phyloP scores from a whole-genome alignment of 352 stramenopile species.

The Phytopythium oedochilum region DNA sequence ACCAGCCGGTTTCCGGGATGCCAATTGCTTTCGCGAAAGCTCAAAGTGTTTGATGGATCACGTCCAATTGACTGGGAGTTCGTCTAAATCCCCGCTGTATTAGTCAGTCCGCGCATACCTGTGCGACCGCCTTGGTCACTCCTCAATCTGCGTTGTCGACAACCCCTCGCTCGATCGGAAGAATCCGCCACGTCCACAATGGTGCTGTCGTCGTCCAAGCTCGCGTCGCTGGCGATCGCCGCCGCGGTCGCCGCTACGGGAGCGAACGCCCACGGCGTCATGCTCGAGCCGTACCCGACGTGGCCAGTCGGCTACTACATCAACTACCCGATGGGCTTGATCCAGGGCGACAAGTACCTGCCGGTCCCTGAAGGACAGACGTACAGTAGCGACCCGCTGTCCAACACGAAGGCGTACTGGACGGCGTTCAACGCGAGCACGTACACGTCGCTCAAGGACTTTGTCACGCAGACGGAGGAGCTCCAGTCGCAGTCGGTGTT shows the following conservation, averaged over 20 bases:
- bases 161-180: not conserved
- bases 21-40: not conserved
- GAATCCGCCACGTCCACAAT: not conserved
- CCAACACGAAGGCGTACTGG: constrained; percentile 21
- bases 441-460: constrained; percentile 13
- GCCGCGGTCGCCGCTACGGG: constrained; percentile 2
- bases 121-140: not conserved
- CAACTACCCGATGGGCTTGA: constrained; percentile 37
- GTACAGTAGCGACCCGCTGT: constrained; percentile 18
- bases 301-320: constrained; percentile 27
- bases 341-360: constrained; percentile 29
- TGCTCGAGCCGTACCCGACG: constrained; percentile 14
- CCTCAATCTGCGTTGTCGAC: not conserved
- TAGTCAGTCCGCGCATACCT: not conserved
- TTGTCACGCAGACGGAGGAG: constrained; percentile 11
- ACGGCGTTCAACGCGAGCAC: constrained; percentile 18
- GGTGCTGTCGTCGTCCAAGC: constrained; percentile 2
- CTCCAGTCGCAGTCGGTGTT: constrained; percentile 7
- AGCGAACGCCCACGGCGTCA: not conserved
- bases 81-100: too few relatives aligned
- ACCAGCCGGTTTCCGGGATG: constrained; percentile 1
- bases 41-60: not conserved
- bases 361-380: constrained; percentile 36
- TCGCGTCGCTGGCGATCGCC: constrained; percentile 4
- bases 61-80: too few relatives aligned